These are phyloP conservation scores for Fennellomyces sp. DNA, from an alignment of 371 early-diverging fungal genomes.

Conservation along the genomic window DNA sequence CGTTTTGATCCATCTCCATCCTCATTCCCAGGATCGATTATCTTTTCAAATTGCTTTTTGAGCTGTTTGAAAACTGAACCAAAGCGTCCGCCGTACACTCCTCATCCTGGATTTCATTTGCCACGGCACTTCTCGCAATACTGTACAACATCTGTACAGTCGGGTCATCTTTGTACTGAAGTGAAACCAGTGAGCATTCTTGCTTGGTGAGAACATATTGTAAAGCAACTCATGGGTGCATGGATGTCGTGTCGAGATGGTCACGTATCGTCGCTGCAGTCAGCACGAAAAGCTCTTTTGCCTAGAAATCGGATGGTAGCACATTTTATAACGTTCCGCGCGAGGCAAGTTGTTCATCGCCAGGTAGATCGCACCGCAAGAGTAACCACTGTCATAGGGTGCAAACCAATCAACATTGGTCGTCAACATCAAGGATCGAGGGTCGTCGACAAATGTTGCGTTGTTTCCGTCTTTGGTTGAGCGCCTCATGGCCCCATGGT, in stretches of 20 bases:
- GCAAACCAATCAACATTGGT: too few species aligned
- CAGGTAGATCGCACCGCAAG: too few species aligned
- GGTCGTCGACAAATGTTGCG: too few species aligned
- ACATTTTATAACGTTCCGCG: too few species aligned
- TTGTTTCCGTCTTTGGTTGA: too few species aligned
- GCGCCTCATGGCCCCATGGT: too few species aligned
- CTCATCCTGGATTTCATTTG: not conserved
- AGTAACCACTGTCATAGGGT: too few species aligned
- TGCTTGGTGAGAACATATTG: slow-evolving; percentile 9
- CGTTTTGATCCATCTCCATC: not conserved
- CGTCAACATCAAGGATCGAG: too few species aligned
- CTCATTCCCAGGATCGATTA: not conserved
- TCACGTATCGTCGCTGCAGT: slow-evolving; percentile 1
- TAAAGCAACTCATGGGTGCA: slow-evolving; percentile 12
- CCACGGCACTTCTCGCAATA: slow-evolving; percentile 4
- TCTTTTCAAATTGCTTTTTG: slow-evolving; percentile 13
- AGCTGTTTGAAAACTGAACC: slow-evolving; percentile 2
- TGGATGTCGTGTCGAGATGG: not conserved
- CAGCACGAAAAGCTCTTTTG: slow-evolving; percentile 1
- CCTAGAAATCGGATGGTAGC: slow-evolving; percentile 3
- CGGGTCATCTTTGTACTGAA: slow-evolving; percentile 9
- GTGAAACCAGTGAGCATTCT: not conserved
- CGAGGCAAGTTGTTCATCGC: too few species aligned
- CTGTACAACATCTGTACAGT: slow-evolving; percentile 9
- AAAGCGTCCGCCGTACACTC: not conserved